Base-by-base conservation (phyloP, 495 filamentous ascomycete species). In the Neurospora tetraspora region DNA sequence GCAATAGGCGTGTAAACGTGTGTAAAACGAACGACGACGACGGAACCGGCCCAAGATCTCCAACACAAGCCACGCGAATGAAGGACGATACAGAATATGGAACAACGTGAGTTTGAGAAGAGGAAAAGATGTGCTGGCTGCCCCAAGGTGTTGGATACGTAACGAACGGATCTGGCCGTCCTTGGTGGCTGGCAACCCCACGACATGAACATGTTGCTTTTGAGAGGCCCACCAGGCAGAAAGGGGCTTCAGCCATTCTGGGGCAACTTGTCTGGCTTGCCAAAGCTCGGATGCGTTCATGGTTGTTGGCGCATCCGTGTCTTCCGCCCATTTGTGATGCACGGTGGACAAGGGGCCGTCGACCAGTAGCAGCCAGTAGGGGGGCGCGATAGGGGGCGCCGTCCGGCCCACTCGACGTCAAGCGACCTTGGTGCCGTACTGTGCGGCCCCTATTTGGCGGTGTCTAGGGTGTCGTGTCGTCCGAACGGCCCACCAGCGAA, bases 31-130 rank as follows among this genome's bases (percentile, higher is more conserved):
- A 74, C 73, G 71, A 76, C 53, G 53, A 71, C 71, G 72, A 73
- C 72, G 68, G 34, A 74, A 75, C 71, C 75, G 23, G 61, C 72
- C 73, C 74, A 73, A 42, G 73, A 71, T 61, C 70, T 70, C 74
- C 73, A 71, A 74, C 69, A 73, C 71, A 69, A 72, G 74, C 75
- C 75, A 77, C 75, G 65, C 70, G 69, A 75, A 71, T 70, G 70
- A 71, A 74, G 71, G 73, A 71, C 75, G 73, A 78, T 72, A 75
- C 74, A 69, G 77, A 77, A 71, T 43, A 71, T 73, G 71, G 71
- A 73, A 43, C 73, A 73, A 43, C 72, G 73, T 72, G 73, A 38
- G 31, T 47, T 61, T 74, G 71, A 76, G 69, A 68, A 75, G 39
- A 70, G 74, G 68, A 74, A 76, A 78, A 73, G 74, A 76, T 23